Evolutionary conservation across 371 early-diverging fungal genomes (phyloP), one percentile per base, ranked within the genome.

Genomic region (Conidiobolus incongruus): DNA sequence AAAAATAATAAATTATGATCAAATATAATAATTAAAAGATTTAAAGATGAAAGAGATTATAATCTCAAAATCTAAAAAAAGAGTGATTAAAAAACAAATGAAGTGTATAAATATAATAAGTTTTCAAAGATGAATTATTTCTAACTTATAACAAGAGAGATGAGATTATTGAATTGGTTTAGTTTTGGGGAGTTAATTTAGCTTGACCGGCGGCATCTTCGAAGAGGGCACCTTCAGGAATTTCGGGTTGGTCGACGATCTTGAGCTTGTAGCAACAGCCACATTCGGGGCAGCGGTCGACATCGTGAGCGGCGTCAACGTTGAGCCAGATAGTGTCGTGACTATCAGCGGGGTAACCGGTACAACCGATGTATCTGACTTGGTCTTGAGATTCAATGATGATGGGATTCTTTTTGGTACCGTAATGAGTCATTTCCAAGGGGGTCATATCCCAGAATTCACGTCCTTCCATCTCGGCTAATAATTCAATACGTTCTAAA

Each of bases 271-370:
- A 85, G 43, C 72, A 77, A 55, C 67, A 75, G 57, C 92, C 96
- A 63, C 96, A 95, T 69, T 91, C 84, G 31, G 86, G 86, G 77
- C 96, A 95, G 51, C 92, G 83, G 59, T 90, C 86, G 49, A 81
- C 62, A 43, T 75, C 77, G 53, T 79, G 77, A 44, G 62, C 58
- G 60, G 72, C 72, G 50, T 72, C 71, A 45, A 86, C 58, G 43
- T 70, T 67, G 53, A 87, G 64, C 83, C 82, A 86, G 56, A 83
- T 59, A 43, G 72, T 60, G 48, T 85, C 85, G 58, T 91, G 92
- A 39, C 77, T 68, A 59, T 89, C 89, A 46, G 68, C 81, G 20
- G 88, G 88, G 60, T 66, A 84, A 40, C 88, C n/a, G 55, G 86
- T 80, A 72, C 96, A 95, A 28, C 89, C 96, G 47, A 92, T 72